Conservation (phyloP, 2,329 filamentous ascomycete species). For the Exophiala aquamarina region DNA sequence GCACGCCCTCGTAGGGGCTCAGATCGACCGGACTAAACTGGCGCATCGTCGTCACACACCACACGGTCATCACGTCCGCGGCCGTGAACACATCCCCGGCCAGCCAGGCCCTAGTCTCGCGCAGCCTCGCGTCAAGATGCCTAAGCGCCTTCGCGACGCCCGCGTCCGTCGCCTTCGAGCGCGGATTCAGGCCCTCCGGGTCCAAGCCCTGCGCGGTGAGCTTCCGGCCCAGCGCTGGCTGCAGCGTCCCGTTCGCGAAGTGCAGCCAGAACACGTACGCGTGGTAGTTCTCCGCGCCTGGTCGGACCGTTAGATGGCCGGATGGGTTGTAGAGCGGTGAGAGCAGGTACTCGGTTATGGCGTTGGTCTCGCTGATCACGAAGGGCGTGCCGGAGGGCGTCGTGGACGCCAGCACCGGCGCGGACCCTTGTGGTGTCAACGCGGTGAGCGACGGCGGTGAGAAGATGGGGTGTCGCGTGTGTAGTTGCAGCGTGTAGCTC, state of each 20-base stretch:
- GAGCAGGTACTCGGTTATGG: conserved; percentile 63
- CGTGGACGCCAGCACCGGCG: conserved; percentile 60
- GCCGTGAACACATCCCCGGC: conserved; percentile 63
- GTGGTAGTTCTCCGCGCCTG: conserved; percentile 52
- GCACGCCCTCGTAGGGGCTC: conserved; percentile 42
- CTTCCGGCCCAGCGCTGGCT: conserved; percentile 39
- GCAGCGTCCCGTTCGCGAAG: conserved; percentile 52
- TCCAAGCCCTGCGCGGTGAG: conserved; percentile 40
- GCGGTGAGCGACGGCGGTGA: conserved; percentile 39
- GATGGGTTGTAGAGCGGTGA: conserved; percentile 47
- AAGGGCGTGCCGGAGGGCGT: conserved; percentile 23
- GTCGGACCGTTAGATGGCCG: conserved; percentile 50
- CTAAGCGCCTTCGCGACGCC: conserved; percentile 42
- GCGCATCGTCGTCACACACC: conserved; percentile 61
- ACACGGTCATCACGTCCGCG: conserved; percentile 66
- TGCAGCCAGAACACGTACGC: conserved; percentile 68
- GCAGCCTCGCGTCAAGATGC: conserved; percentile 52
- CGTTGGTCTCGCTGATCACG: conserved; percentile 59
- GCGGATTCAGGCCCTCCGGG: conserved; percentile 29
- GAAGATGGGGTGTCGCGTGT: conserved; percentile 48
- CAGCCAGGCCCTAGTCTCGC: conserved; percentile 50
- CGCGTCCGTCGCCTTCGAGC: conserved; percentile 32
- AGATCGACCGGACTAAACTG: conserved; percentile 50
- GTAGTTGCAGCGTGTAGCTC: conserved; percentile 50
- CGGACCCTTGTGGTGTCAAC: conserved; percentile 53